Percentiles rank a stretch among this genome's conserved stretches.
These are phyloP conservation scores for Alternaria angustiovoidea DNA, from an alignment of 2,329 filamentous ascomycete genomes.

Conservation along the genomic window DNA sequence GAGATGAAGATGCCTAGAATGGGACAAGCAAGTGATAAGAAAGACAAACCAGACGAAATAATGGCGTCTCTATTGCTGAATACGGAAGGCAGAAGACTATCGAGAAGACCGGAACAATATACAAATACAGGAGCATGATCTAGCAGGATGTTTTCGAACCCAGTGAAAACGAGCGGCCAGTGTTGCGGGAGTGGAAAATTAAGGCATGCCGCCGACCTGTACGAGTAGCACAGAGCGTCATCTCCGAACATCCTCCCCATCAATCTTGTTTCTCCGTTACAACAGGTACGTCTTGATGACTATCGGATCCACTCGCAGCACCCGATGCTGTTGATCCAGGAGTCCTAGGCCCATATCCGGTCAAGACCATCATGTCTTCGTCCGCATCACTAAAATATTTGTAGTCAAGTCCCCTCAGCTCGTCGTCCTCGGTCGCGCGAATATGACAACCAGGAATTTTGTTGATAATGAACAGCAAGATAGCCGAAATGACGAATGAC, in stretches of 20 bases:
- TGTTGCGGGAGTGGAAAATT: background rate
- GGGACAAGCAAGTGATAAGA: background rate
- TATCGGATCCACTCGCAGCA: constrained; percentile 22
- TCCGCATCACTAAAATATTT: constrained; percentile 57
- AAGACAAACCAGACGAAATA: background rate
- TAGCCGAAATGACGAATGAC: constrained; percentile 62
- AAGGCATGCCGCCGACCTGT: background rate
- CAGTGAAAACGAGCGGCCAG: background rate
- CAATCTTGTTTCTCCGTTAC: constrained; percentile 31
- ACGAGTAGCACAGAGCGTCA: background rate
- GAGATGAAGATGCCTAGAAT: background rate
- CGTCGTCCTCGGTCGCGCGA: constrained; percentile 63
- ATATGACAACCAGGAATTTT: constrained; percentile 66
- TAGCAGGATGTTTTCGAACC: background rate
- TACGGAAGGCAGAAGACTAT: background rate
- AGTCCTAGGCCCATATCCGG: constrained; percentile 26
- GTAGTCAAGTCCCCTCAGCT: constrained; percentile 62
- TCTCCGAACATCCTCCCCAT: constrained; percentile 17
- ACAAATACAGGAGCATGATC: background rate
- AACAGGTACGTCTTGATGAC: constrained; percentile 32
- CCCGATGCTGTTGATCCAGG: constrained; percentile 18
- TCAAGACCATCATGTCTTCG: constrained; percentile 31
- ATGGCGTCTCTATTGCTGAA: background rate
- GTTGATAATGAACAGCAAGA: constrained; percentile 64
- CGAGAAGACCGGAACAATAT: background rate